phyloP scores from a whole-genome alignment of 192 early-diverging fungal genomes.

The Thamnidium elegans region DNA sequence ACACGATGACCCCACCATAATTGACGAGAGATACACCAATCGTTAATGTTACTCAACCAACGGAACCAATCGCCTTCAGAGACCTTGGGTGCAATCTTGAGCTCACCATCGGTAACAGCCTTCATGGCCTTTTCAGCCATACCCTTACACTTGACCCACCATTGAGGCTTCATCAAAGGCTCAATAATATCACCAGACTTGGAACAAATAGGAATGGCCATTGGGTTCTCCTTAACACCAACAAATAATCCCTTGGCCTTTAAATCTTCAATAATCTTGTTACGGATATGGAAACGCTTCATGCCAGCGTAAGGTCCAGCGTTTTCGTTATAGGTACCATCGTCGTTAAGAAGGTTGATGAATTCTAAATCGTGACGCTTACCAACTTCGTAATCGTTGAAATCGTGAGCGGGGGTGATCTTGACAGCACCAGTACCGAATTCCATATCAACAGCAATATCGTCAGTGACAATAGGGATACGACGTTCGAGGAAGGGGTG shows the following conservation, averaged over 20 bases:
- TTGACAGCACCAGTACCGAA: conserved; percentile 99
- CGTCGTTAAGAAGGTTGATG: conserved; percentile 97
- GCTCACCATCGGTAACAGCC: conserved; percentile 75
- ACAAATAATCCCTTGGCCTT: conserved; percentile 88
- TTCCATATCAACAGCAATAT: conserved; percentile 81
- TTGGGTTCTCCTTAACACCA: conserved; percentile 85
- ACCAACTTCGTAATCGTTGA: conserved; percentile 94
- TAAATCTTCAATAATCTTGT: conserved; percentile 80
- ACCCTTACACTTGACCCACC: conserved; percentile 93
- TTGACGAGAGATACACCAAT: conserved; percentile 99
- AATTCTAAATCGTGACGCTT: conserved; percentile 92
- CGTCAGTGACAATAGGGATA: conserved; percentile 88
- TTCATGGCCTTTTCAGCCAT: conserved; percentile 82
- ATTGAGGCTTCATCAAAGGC: conserved; percentile 98
- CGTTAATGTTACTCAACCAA: conserved; percentile 94
- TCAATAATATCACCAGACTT: conserved; percentile 95
- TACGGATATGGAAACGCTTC: conserved; percentile 93
- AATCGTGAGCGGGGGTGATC: conserved; percentile 98
- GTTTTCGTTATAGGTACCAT: conserved; percentile 91
- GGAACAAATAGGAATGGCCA: conserved; percentile 86
- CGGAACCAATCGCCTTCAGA: conserved; percentile 95
- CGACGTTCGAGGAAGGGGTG: conserved; percentile 93
- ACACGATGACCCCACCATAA: conserved; percentile 99
- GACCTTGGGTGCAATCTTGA: conserved; percentile 79
- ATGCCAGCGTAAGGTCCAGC: conserved; percentile 85